Evolutionary conservation across 148 eudicot species (phyloP).

Genomic region (Cornus suecica): DNA sequence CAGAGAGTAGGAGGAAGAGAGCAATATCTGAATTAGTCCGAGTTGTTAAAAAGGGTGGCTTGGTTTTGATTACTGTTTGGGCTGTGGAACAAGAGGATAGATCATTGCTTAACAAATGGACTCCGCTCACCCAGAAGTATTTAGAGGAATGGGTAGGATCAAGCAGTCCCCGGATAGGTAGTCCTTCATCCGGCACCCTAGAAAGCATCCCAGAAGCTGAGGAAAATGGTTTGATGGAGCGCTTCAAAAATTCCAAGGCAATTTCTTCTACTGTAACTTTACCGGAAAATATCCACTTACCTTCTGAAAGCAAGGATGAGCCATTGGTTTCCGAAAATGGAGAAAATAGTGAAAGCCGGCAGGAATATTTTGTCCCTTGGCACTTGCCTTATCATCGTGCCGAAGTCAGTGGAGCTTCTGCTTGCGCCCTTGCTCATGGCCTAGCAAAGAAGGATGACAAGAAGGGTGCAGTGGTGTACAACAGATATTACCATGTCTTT

Average conservation of each 20-base stretch:
- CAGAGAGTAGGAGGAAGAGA: constrained; percentile 69
- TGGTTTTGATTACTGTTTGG: constrained; percentile 89
- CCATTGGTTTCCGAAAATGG: constrained; percentile 17
- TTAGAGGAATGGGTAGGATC: constrained; percentile 93
- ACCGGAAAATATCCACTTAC: constrained; percentile 13
- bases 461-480: constrained; percentile 93
- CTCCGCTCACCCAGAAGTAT: constrained; percentile 73
- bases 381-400: constrained; percentile 98
- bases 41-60: constrained; percentile 82
- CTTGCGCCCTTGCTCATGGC: constrained; percentile 71
- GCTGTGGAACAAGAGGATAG: constrained; percentile 92
- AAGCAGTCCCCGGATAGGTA: constrained; percentile 62
- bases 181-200: constrained; percentile 42
- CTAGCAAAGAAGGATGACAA: constrained; percentile 89
- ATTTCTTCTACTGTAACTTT: constrained; percentile 19
- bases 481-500: constrained; percentile 94
- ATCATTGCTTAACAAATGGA: constrained; percentile 76
- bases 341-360: constrained; percentile 39
- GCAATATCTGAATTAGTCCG: constrained; percentile 90
- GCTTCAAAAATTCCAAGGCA: constrained; percentile 20
- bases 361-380: constrained; percentile 97
- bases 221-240: constrained; percentile 33
- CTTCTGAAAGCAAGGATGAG: constrained; percentile 19
- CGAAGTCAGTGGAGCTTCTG: constrained; percentile 88
- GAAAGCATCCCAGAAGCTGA: constrained; percentile 86